Percentiles rank a stretch among this genome's conserved stretches.
Conservation (phyloP, 805 yeast genomes). For the Debaryomyces prosopidis region DNA sequence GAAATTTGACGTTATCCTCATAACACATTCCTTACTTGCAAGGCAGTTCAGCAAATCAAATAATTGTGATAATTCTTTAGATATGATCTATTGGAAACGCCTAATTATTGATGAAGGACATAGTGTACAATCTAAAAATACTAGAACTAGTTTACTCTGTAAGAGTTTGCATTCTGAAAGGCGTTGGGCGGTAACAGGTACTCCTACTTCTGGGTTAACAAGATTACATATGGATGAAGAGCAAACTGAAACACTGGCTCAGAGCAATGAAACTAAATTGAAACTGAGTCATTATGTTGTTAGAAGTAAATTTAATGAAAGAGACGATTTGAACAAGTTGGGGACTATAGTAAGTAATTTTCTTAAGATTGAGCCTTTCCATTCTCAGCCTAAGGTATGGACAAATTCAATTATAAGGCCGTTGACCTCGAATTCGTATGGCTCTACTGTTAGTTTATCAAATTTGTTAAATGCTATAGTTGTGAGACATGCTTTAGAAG, state of each 20-base stretch:
- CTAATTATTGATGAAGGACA: slow-evolving; percentile 79
- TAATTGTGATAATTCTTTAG: slow-evolving; percentile 34
- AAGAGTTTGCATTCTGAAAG: slow-evolving; percentile 54
- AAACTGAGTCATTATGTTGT: slow-evolving; percentile 42
- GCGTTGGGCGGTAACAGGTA: slow-evolving; percentile 75
- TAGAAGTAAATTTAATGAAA: slow-evolving; percentile 50
- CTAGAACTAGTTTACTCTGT: slow-evolving; percentile 52
- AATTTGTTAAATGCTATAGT: slow-evolving; percentile 48
- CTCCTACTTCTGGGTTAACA: slow-evolving; percentile 73
- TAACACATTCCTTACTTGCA: slow-evolving; percentile 49
- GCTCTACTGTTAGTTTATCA: slow-evolving; percentile 41
- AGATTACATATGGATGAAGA: slow-evolving; percentile 50
- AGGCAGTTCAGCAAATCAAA: slow-evolving; percentile 30
- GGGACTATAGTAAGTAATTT: slow-evolving; percentile 56
- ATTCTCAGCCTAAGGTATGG: slow-evolving; percentile 50
- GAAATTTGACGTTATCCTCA: slow-evolving; percentile 52
- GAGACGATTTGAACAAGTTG: slow-evolving; percentile 52
- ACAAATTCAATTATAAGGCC: slow-evolving; percentile 46
- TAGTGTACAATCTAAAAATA: slow-evolving; percentile 52
- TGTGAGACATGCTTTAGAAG: slow-evolving; percentile 56
- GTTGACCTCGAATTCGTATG: slow-evolving; percentile 38
- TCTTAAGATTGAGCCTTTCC: slow-evolving; percentile 61
- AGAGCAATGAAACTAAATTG: slow-evolving; percentile 11
- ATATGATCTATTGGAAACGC: slow-evolving; percentile 61
- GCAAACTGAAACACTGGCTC: slow-evolving; percentile 7